These are phyloP conservation scores for Diaporthe velutina DNA, from an alignment of 2,329 filamentous ascomycete genomes.

Conservation along the genomic window DNA sequence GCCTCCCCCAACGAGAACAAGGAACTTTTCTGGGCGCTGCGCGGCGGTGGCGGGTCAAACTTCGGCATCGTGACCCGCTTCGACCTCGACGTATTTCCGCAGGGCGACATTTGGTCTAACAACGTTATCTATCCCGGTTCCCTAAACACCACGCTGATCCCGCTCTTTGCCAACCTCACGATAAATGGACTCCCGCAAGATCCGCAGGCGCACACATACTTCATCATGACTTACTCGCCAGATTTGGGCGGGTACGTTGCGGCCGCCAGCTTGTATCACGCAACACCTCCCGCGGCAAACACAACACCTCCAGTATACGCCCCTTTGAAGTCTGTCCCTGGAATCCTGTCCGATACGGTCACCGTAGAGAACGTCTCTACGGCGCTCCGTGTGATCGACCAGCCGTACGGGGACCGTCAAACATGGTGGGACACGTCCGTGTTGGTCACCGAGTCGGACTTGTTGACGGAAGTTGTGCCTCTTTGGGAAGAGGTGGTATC, in stretches of 20 bases:
- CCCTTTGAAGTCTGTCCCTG: neutral
- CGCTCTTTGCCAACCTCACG: neutral
- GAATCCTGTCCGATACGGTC: slow-evolving; percentile 40
- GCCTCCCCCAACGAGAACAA: slow-evolving; percentile 51
- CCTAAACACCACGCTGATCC: slow-evolving; percentile 41
- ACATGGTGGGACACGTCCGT: slow-evolving; percentile 49
- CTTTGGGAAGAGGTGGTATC: slow-evolving; percentile 14
- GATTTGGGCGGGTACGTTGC: neutral
- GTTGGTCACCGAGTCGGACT: slow-evolving; percentile 40
- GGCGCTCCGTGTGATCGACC: slow-evolving; percentile 43
- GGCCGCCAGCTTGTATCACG: neutral
- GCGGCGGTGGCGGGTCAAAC: slow-evolving; percentile 58
- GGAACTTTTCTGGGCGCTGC: slow-evolving; percentile 60
- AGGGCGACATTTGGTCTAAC: slow-evolving; percentile 18
- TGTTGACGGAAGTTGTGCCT: slow-evolving; percentile 44
- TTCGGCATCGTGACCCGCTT: slow-evolving; percentile 54
- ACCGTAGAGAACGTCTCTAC: slow-evolving; percentile 45
- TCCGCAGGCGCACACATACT: slow-evolving; percentile 13
- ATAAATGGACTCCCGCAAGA: slow-evolving; percentile 11
- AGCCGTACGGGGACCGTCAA: slow-evolving; percentile 45
- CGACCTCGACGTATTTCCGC: slow-evolving; percentile 46
- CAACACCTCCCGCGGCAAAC: neutral
- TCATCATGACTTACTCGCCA: slow-evolving; percentile 5
- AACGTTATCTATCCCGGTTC: slow-evolving; percentile 4
- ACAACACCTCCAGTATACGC: neutral